Conservation (phyloP, 192 early-diverging fungal genomes). For the Backusella luteola region DNA sequence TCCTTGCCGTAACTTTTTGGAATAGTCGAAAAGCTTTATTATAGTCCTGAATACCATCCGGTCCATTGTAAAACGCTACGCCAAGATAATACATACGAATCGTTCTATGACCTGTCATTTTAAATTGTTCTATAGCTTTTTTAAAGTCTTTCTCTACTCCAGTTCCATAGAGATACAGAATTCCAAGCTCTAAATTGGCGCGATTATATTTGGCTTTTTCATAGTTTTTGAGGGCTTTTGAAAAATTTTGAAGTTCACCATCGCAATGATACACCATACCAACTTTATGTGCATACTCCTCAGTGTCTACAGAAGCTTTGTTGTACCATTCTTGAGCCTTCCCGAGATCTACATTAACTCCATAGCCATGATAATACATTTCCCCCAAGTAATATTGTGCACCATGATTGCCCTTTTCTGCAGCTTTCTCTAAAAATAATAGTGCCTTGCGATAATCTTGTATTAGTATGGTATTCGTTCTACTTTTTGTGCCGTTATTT, state of each 20-base stretch:
- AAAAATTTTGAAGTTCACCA: not conserved
- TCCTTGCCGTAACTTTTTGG: not conserved
- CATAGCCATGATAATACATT: not conserved
- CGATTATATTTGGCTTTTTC: too few relatives aligned
- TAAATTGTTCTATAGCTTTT: not conserved
- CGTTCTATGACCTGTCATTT: accelerated
- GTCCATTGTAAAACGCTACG: not conserved
- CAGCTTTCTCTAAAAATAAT: not conserved
- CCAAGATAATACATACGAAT: not conserved
- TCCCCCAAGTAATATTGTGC: not conserved
- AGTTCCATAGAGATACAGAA: not conserved
- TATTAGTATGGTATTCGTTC: not conserved
- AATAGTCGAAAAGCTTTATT: not conserved
- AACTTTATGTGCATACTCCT: not conserved
- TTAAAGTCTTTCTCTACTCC: not conserved
- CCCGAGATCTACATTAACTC: not conserved
- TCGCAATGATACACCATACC: not conserved
- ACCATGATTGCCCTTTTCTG: not conserved
- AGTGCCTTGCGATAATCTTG: not conserved
- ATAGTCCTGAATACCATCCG: not conserved
- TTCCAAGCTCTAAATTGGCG: not conserved
- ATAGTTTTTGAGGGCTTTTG: not conserved
- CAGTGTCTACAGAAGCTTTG: not conserved
- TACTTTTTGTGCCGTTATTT: not conserved
- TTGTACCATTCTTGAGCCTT: not conserved